A percentile compares a stretch with the other conserved stretches of the same genome.
These are phyloP conservation scores for Termitomyces bulborhizus DNA, from an alignment of 768 basidiomycete species.

Conservation along the genomic window DNA sequence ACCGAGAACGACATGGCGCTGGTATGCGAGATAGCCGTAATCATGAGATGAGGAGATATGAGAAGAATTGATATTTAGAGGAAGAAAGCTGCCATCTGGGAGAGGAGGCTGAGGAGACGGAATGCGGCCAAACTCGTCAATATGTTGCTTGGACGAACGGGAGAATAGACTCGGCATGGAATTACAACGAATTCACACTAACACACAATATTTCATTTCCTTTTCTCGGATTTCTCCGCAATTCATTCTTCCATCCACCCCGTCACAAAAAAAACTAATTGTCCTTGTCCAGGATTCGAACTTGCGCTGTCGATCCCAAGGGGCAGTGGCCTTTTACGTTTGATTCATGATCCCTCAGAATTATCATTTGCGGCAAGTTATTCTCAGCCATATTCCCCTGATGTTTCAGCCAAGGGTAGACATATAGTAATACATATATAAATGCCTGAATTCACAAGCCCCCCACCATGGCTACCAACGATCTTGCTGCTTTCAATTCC, in stretches of 20 bases:
- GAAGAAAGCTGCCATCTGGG: slow-evolving; percentile 48
- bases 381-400: neutral
- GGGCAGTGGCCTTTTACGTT: too few relatives aligned
- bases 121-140: slow-evolving; percentile 65
- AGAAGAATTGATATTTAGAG: slow-evolving; percentile 30
- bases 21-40: slow-evolving; percentile 73
- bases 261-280: too few relatives aligned
- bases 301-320: too few relatives aligned
- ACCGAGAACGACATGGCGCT: slow-evolving; percentile 71
- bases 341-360: too few relatives aligned
- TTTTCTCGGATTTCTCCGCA: too few relatives aligned
- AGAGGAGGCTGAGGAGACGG: slow-evolving; percentile 26
- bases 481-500: neutral
- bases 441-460: too few relatives aligned
- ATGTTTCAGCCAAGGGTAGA: neutral
- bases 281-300: too few relatives aligned
- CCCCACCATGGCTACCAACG: neutral
- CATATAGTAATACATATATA: neutral
- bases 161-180: slow-evolving; percentile 67
- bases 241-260: neutral
- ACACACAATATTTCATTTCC: too few relatives aligned
- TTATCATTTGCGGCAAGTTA: neutral
- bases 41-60: slow-evolving; percentile 16
- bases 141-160: slow-evolving; percentile 44
- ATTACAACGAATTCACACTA: too few relatives aligned